Evolutionary conservation across 305 asterid species (phyloP), one percentile per base, ranked within the genome.

Genomic region (Striga hermonthica): DNA sequence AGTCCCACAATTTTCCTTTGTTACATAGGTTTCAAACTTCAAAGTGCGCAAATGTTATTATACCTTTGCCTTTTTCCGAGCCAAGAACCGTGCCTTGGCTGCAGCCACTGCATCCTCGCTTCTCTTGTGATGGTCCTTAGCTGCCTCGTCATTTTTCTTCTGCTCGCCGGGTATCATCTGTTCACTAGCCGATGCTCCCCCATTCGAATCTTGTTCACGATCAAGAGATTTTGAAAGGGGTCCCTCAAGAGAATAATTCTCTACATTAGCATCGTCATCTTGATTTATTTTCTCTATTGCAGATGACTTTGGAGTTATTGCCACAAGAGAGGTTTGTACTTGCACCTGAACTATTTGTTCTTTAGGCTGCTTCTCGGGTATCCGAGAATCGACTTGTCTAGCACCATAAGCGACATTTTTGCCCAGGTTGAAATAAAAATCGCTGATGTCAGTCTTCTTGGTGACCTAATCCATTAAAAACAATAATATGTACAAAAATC

Each of bases 401-500:
- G 86, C 87, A 28, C 98, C 98, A 74, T 81, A 92, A 10, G 98
- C 95, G 41, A 86, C 85, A 61, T 92, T 92, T 70, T 88, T 89
- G 35, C 74, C 49, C 56, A 89, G 84, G 80, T 75, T 88, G 81
- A 86, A 87, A 77, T 92, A 92, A 73, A 92, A 89, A 60, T 92
- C 96, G 13, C 74, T 79, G 67, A 92, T 70, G 72, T 92, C 97
- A 0, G 77, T 61, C 80, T 92, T 89, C 80, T 86, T 92, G 16
- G 96, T 92, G 57, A 92, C 98, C 97, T 92, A 67, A 39, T 41
- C 65, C 41, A 66, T 9, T 11, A 62, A 73, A 34, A 75, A 37
- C 28, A 45, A 49, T 40, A 64, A 34, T 11, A 45, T 62, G 53
- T 31, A 60, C 44, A 13, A 52, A 12, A 43, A 56, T 40, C 7